These are phyloP conservation scores for Schizothecium vesticola DNA, from an alignment of 495 filamentous ascomycete species.

Conservation along the genomic window DNA sequence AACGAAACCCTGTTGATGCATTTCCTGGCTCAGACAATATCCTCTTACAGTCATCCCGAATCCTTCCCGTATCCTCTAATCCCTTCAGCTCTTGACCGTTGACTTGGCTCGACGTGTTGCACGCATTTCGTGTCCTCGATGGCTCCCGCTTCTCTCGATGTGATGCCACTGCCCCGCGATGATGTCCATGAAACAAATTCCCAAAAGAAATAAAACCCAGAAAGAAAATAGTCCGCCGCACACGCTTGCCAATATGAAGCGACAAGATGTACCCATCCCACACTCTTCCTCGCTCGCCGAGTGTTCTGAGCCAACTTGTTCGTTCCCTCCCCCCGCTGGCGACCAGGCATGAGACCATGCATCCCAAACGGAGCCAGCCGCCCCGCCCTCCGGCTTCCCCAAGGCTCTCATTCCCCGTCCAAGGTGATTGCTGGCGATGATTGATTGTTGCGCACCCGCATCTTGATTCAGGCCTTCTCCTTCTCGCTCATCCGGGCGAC, in stretches of 20 bases:
- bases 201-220: conserved; percentile 1
- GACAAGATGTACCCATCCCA: background rate
- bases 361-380: background rate
- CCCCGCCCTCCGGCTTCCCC: background rate
- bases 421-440: background rate
- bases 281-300: background rate
- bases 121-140: background rate
- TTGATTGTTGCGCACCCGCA: background rate
- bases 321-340: background rate
- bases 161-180: conserved; percentile 11
- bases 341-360: background rate
- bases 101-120: background rate
- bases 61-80: background rate
- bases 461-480: conserved; percentile 20
- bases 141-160: conserved; percentile 5
- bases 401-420: background rate
- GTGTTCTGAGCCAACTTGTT: background rate
- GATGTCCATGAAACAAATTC: conserved; percentile 1
- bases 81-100: background rate
- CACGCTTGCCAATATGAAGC: conserved; percentile 1
- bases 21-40: background rate
- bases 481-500: conserved; percentile 31
- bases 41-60: background rate
- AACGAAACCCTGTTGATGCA: background rate
- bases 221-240: conserved; percentile 6